Conservation (phyloP, 331 rosid species). For the Saraca asoca region DNA sequence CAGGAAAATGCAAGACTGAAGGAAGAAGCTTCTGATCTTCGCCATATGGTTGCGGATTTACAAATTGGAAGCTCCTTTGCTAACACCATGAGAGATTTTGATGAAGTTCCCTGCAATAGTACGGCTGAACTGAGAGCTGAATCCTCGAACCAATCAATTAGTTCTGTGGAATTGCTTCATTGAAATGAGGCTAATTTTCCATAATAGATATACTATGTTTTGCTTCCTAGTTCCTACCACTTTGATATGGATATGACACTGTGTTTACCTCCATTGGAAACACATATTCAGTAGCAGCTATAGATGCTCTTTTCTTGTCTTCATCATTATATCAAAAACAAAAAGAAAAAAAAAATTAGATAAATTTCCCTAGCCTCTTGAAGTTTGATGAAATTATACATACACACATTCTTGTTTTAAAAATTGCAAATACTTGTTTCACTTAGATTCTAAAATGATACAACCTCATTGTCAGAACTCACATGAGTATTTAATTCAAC, state of each 20-base stretch:
- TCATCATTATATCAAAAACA: conserved; percentile 36
- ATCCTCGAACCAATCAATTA: conserved; percentile 46
- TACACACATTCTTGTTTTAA: no score
- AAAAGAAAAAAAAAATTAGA: no score
- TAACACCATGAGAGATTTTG: conserved; percentile 46
- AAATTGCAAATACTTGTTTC: no score
- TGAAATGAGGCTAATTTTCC: conserved; percentile 33
- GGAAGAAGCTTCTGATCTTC: conserved; percentile 75
- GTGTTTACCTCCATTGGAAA: conserved; percentile 33
- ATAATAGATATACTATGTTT: conserved; percentile 17
- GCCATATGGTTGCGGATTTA: conserved; percentile 59
- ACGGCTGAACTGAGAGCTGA: conserved; percentile 50
- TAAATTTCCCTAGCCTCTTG: no score
- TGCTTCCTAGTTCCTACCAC: conserved; percentile 30
- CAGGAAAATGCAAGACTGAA: conserved; percentile 70
- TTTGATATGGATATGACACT: conserved; percentile 28
- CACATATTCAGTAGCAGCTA: conserved; percentile 42
- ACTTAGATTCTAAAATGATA: no score
- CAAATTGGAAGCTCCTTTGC: conserved; percentile 50
- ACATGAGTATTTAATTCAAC: no score
- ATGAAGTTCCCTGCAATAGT: conserved; percentile 45
- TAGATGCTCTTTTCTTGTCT: conserved; percentile 18
- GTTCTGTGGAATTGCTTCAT: conserved; percentile 43
- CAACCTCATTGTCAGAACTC: no score
- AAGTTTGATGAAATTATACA: no score